Evolutionary conservation across 768 basidiomycete species (phyloP), one percentile per base, ranked within the genome.

Genomic region (Agrocybe praecox): DNA sequence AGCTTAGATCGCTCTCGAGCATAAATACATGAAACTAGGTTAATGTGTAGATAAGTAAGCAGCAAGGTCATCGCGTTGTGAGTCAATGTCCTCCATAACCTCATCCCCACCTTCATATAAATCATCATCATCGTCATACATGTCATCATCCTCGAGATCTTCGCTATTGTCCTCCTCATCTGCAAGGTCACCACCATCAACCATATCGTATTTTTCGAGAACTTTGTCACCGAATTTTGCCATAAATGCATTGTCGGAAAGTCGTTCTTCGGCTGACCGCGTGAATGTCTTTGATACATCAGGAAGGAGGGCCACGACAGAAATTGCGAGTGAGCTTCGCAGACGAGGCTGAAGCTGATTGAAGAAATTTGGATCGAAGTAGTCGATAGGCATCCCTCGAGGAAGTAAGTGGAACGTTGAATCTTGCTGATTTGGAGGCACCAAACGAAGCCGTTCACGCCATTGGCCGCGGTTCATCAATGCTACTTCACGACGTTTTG

Each of bases 291-390:
- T 6, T 2, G 23, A 14, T n/a, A 23, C 21, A 48, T 22, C 9
- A 14, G 36, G 36, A n/a, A n/a, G 12, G 6, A 40, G 12, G 5
- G 36, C 36, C 5, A 40, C 14, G 6, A 4, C 4, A 14, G 4
- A 5, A 40, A 15, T n/a, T 6, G 36, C 12, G 12, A 6, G 6
- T 12, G 5, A 5, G 36, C 36, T 6, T 3, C 36, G 36, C 6
- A 40, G 7, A 34, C 47, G 47, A 1, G 57, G 57, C 21, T 58
- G 57, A 7, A 62, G 40, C 1, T 18, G 2, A 46, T 64, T 62
- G 53, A 59, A 64, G 47, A 57, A 64, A 9, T 33, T 40, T 14
- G 60, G 55, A 24, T 57, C 52, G 36, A 51, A 64, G 24, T 64
- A 64, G 42, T 64, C 63, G 19, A 64, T 34, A 2, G 63, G 61